Percentiles rank a stretch among this genome's conserved stretches.
phyloP scores from a whole-genome alignment of 768 basidiomycete genomes.

The Tephrocybe sp. region DNA sequence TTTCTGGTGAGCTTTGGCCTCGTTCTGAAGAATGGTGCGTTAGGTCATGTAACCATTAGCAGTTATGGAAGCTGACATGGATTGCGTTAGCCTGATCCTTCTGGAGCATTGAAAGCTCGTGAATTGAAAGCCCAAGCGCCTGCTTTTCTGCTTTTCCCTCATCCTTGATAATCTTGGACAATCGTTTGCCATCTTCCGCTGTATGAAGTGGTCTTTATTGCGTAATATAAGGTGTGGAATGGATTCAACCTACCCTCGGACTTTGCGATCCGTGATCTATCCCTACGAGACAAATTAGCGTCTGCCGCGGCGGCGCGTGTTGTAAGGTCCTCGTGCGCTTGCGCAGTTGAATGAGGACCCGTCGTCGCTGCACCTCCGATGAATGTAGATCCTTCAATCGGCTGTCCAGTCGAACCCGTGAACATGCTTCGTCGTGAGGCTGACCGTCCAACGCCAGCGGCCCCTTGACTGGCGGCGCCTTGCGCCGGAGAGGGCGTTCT shows the following conservation, averaged over 20 bases:
- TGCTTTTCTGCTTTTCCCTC: conserved; percentile 70
- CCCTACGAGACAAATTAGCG: conserved; percentile 43
- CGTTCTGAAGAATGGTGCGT: conserved; percentile 36
- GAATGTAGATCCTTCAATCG: conserved; percentile 40
- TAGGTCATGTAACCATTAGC: neutral
- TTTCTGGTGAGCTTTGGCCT: conserved; percentile 51
- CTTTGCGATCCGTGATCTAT: conserved; percentile 49
- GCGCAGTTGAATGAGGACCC: conserved; percentile 42
- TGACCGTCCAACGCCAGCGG: conserved; percentile 6
- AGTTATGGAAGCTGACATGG: conserved; percentile 38
- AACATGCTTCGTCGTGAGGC: conserved; percentile 31
- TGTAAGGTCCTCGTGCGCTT: conserved; percentile 38
- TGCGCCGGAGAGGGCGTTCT: neutral
- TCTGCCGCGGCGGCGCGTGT: conserved; percentile 47
- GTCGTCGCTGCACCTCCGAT: conserved; percentile 53
- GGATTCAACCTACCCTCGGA: conserved; percentile 38
- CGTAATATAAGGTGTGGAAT: neutral
- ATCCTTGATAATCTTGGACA: conserved; percentile 67
- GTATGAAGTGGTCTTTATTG: neutral
- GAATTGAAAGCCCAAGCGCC: conserved; percentile 57
- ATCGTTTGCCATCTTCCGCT: conserved; percentile 58
- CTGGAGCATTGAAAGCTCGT: conserved; percentile 66
- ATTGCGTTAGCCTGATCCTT: conserved; percentile 65
- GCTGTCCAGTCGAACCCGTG: conserved; percentile 30
- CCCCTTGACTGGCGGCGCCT: neutral